A percentile compares a stretch with the other conserved stretches of the same genome.
Conservation (phyloP, 2,329 filamentous ascomycete species). For the Meredithiella fracta region DNA sequence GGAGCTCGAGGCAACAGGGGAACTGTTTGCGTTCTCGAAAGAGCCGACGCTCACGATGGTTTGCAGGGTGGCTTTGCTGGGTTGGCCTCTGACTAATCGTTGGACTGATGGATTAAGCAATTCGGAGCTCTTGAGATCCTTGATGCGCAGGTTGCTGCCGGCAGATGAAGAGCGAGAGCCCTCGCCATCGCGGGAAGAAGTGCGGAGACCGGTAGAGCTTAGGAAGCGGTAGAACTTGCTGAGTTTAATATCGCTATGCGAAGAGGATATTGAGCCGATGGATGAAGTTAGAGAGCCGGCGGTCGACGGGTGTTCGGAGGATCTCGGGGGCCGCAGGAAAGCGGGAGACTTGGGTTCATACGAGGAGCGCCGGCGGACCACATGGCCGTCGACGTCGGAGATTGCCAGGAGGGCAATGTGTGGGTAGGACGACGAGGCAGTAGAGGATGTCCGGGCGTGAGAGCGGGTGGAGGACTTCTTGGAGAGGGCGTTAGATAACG, state of each 20-base stretch:
- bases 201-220: slow-evolving; percentile 19
- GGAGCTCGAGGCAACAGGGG: slow-evolving; percentile 13
- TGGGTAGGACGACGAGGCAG: not conserved
- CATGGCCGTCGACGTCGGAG: not conserved
- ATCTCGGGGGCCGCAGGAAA: slow-evolving; percentile 2
- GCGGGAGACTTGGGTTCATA: slow-evolving; percentile 6
- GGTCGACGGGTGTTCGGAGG: not conserved
- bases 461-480: slow-evolving; percentile 6
- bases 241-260: slow-evolving; percentile 17
- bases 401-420: slow-evolving; percentile 6
- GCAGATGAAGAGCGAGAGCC: slow-evolving; percentile 19
- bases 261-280: not conserved
- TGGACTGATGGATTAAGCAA: slow-evolving; percentile 19
- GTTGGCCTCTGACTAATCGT: slow-evolving; percentile 24
- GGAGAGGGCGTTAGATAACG: not conserved
- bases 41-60: slow-evolving; percentile 36
- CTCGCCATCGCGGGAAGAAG: slow-evolving; percentile 17
- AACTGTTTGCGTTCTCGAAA: slow-evolving; percentile 20
- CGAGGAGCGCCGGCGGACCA: slow-evolving; percentile 2
- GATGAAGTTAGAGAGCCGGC: not conserved
- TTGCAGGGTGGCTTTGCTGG: slow-evolving; percentile 32
- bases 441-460: slow-evolving; percentile 7
- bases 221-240: slow-evolving; percentile 27
- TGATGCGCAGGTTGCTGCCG: slow-evolving; percentile 6
- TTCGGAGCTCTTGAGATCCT: slow-evolving; percentile 23